phyloP scores from a whole-genome alignment of 2,329 filamentous ascomycete genomes.

The Calonectria fujianensis region DNA sequence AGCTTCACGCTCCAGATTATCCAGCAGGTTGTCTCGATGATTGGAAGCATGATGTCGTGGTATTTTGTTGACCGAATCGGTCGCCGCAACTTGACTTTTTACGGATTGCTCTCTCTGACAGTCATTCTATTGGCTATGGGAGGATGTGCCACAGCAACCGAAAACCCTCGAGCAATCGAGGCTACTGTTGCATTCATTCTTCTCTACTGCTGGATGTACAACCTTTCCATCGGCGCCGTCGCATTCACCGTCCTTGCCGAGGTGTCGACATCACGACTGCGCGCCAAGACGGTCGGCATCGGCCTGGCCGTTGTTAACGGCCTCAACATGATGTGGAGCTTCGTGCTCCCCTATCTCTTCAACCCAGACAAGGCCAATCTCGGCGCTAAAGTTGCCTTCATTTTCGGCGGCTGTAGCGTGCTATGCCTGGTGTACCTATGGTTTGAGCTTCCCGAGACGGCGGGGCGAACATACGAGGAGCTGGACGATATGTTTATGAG shows the following conservation, averaged over 20 bases:
- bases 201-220: constrained; percentile 63
- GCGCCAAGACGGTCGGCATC: constrained; percentile 62
- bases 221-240: constrained; percentile 63
- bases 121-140: constrained; percentile 61
- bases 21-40: constrained; percentile 62
- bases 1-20: constrained; percentile 63
- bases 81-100: constrained; percentile 60
- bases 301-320: constrained; percentile 35
- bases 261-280: constrained; percentile 61
- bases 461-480: constrained; percentile 45
- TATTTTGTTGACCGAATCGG: constrained; percentile 62
- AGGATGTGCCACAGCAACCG: constrained; percentile 56
- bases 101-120: constrained; percentile 58
- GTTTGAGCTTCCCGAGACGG: constrained; percentile 47
- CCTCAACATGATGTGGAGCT: constrained; percentile 43
- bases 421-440: constrained; percentile 39
- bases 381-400: constrained; percentile 41
- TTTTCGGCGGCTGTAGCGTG: constrained; percentile 41
- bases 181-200: constrained; percentile 60
- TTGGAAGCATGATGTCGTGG: constrained; percentile 64
- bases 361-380: constrained; percentile 44
- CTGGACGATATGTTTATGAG: constrained; percentile 46
- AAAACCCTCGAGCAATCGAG: constrained; percentile 44
- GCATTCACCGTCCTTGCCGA: constrained; percentile 63
- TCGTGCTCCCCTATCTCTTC: constrained; percentile 44